These are phyloP conservation scores for Tricladium varicosporioides DNA, from an alignment of 2,329 filamentous ascomycete species.

Conservation along the genomic window DNA sequence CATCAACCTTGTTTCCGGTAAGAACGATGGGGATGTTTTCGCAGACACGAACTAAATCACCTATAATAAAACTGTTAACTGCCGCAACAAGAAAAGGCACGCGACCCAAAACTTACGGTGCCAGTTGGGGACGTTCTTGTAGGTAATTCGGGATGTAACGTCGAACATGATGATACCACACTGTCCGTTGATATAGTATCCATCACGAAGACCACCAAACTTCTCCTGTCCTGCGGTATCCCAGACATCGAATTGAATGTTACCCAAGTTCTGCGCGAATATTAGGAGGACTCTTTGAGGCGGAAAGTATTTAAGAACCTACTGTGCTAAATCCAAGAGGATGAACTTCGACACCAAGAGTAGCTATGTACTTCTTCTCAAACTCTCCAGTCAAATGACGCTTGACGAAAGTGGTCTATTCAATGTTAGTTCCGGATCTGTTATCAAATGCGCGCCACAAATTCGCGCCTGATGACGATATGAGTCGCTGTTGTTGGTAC, in stretches of 20 bases:
- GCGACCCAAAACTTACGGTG: constrained; percentile 70
- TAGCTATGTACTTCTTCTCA: constrained; percentile 99
- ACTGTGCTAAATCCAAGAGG: constrained; percentile 97
- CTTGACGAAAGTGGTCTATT: constrained; percentile 99
- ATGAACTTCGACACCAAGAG: constrained; percentile 98
- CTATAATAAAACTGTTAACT: constrained; percentile 44
- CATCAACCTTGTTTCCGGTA: constrained; percentile 98
- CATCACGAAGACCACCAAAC: constrained; percentile 98
- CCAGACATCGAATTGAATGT: constrained; percentile 99
- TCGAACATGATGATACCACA: constrained; percentile 99
- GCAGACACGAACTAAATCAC: constrained; percentile 97
- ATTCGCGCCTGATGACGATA: constrained; percentile 24
- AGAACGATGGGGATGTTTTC: constrained; percentile 99
- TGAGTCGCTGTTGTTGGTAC: constrained; percentile 15
- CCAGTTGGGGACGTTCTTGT: constrained; percentile 99
- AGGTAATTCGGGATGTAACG: constrained; percentile 98
- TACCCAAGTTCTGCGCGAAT: constrained; percentile 74
- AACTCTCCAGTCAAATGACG: constrained; percentile 99
- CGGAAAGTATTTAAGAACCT: constrained; percentile 47
- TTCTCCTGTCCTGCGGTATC: constrained; percentile 99
- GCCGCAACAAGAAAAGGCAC: neutral
- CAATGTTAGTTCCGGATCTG: constrained; percentile 22
- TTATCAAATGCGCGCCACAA: constrained; percentile 19
- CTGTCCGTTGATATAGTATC: constrained; percentile 99
- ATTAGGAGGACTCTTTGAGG: constrained; percentile 21